Percentiles rank a stretch among this genome's conserved stretches.
Conservation (phyloP, 495 filamentous ascomycete genomes). For the Hypoxylon intermedium region DNA sequence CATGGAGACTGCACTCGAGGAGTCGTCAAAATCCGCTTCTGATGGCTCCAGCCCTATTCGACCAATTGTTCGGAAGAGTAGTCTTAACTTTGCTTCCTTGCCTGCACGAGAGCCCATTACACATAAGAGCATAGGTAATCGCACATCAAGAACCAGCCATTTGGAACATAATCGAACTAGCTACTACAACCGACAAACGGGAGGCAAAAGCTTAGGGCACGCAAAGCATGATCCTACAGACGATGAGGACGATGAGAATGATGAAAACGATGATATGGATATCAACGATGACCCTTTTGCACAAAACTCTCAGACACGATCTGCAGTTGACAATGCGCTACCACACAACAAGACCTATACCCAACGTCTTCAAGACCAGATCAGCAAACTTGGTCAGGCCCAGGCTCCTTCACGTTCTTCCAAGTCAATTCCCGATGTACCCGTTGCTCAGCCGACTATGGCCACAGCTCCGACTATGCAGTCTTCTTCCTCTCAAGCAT, state of each 20-base stretch:
- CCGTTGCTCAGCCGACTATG: conserved; percentile 40
- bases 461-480: conserved; percentile 57
- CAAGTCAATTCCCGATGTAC: conserved; percentile 69
- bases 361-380: conserved; percentile 87
- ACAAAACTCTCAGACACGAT: conserved; percentile 42
- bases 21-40: conserved; percentile 58
- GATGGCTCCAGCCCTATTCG: conserved; percentile 58
- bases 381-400: conserved; percentile 87
- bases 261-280: conserved; percentile 65
- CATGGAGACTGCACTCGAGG: conserved; percentile 52
- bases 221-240: conserved; percentile 49
- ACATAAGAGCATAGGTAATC: conserved; percentile 76
- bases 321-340: conserved; percentile 42
- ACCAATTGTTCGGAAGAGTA: conserved; percentile 81
- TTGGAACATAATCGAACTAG: conserved; percentile 71
- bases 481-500: conserved; percentile 58
- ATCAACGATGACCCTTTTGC: conserved; percentile 60
- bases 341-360: conserved; percentile 88
- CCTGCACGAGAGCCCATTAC: conserved; percentile 88
- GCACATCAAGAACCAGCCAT: conserved; percentile 79
- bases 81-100: conserved; percentile 88
- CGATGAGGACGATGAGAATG: conserved; percentile 59
- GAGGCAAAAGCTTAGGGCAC: conserved; percentile 64
- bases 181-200: conserved; percentile 69
- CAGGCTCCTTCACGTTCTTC: conserved; percentile 69